These are phyloP conservation scores for cucumber (Cucumis sativus) DNA, from an alignment of 306 rosid species.

Conservation along the genomic window DNA sequence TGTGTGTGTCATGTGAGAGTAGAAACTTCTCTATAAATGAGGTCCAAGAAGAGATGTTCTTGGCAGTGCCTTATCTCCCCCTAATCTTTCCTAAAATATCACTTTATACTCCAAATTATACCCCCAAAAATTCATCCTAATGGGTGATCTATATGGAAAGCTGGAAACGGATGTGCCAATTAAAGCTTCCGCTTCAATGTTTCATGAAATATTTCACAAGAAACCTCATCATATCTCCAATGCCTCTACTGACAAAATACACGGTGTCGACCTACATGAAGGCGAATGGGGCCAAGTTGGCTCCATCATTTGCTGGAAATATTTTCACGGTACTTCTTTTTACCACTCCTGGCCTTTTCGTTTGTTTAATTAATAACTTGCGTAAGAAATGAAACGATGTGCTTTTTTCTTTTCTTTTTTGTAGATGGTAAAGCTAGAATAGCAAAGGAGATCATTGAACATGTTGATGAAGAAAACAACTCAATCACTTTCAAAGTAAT, in stretches of 20 bases:
- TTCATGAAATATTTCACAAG: neutral
- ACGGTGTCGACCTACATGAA: neutral
- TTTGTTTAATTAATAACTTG: neutral
- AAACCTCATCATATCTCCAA: neutral
- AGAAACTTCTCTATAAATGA: neutral
- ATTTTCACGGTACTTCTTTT: neutral
- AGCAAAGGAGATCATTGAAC: neutral
- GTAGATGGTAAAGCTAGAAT: neutral
- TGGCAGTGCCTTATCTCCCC: neutral
- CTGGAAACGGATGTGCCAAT: neutral
- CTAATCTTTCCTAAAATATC: too few species aligned
- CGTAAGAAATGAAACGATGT: too few species aligned
- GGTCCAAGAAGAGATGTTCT: neutral
- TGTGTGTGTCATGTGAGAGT: neutral
- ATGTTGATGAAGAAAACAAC: neutral
- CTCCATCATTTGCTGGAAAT: neutral
- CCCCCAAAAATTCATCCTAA: too few species aligned
- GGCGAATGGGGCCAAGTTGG: constrained; percentile 9
- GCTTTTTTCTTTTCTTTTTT: neutral
- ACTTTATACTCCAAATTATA: too few species aligned
- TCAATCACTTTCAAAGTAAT: neutral
- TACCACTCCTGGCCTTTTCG: neutral
- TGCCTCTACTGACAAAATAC: neutral
- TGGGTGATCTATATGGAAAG: neutral
- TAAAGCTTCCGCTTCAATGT: neutral